Evolutionary conservation across 139 green algal species (phyloP).

Genomic region (Ulvella scutata): DNA sequence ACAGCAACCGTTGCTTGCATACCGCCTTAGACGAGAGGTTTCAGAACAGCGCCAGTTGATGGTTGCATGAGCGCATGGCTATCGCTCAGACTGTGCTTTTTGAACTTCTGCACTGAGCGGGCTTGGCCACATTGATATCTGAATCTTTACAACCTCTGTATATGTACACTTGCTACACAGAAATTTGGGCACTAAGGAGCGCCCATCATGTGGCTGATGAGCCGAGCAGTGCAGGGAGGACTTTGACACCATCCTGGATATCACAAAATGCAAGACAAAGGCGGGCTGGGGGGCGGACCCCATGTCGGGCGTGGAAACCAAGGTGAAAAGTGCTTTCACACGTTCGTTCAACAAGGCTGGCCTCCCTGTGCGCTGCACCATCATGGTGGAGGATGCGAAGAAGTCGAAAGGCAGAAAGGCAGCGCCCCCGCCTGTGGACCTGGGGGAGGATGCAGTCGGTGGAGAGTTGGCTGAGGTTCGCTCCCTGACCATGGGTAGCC

Average conservation of each 20-base stretch:
- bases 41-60: too few species aligned
- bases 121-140: too few species aligned
- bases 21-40: too few species aligned
- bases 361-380: conserved; percentile 11
- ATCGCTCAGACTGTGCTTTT: too few species aligned
- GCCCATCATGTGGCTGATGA: too few species aligned
- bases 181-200: too few species aligned
- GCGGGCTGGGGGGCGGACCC: conserved; percentile 49
- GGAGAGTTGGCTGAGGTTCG: neutral
- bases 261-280: conserved; percentile 78
- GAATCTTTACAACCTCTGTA: too few species aligned
- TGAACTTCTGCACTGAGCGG: too few species aligned
- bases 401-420: conserved; percentile 11
- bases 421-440: neutral
- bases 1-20: too few species aligned
- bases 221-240: conserved; percentile 20
- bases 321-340: conserved; percentile 69
- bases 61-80: too few species aligned
- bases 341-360: conserved; percentile 25
- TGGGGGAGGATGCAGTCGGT: neutral
- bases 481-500: too few species aligned
- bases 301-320: conserved; percentile 45
- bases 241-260: conserved; percentile 48
- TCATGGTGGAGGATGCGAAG: conserved; percentile 24
- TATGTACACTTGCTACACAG: too few species aligned